Base-by-base conservation (phyloP, 2,329 filamentous ascomycete genomes). In the Sclerotinia nivalis region DNA sequence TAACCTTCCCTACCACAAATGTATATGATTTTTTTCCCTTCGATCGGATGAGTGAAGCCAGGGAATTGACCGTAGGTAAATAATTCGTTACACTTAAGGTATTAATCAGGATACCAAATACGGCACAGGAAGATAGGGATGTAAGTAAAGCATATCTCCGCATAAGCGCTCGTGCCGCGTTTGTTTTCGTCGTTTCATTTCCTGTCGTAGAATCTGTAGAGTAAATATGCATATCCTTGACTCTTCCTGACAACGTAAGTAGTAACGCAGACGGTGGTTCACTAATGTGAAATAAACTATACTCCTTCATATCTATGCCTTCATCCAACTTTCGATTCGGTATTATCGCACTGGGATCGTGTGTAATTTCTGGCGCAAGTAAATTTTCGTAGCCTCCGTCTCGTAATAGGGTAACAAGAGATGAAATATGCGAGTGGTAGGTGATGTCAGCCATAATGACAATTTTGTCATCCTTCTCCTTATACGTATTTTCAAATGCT, bases 1-100 rank as follows among this genome's bases (percentile, higher is more conserved):
- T 99, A 37, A 99, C 85, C 80, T 98, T 98, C 71, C 96, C 96
- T 0, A 99, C 96, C 2, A 99, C 96, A 61, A 99, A 93, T 1
- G 95, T 93, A 80, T 99, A 99, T 79, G 88, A 91, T 82, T 98
- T 99, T 83, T 98, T 98, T 15, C 93, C 94, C 0, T 93, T 92
- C 0, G 84, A 85, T 0, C 88, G 86, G 74, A 99, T 97, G 72
- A 89, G 87, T 10, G 83, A 80, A 71, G 91, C 89, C 45, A 97
- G 86, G 68, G 91, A 85, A 20, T 91, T 86, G 54, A 98, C 88
- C 0, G 94, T 93, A 20, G 88, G 83, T 73, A 97, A 86, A 82
- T 97, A 98, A 79, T 97, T 96, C 71, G 91, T 89, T 8, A 98
- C 93, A 31, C 91, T 95, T 6, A 99, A 88, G 0, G 96, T 99